Conservation (phyloP, 495 filamentous ascomycete species). For the Penicillium manginii region DNA sequence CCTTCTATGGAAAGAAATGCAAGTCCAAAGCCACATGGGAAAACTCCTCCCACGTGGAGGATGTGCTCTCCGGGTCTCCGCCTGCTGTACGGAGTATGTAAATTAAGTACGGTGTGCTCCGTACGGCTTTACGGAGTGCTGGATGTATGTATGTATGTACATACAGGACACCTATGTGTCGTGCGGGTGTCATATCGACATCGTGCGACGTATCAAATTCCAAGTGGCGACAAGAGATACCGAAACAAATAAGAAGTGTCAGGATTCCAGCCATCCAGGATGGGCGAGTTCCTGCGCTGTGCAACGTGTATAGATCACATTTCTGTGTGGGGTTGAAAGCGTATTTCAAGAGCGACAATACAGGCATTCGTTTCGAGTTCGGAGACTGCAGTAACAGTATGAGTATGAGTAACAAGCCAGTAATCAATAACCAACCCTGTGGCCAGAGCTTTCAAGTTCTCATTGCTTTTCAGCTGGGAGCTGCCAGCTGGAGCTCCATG, state of each 20-base stretch:
- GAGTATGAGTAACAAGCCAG: too few relatives aligned
- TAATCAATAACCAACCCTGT: not conserved
- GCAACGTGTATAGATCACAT: conserved; percentile 29
- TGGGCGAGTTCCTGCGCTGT: conserved; percentile 21
- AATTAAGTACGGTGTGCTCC: too few relatives aligned
- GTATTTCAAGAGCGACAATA: conserved; percentile 2
- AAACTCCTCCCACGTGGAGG: conserved; percentile 14
- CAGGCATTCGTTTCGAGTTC: not conserved
- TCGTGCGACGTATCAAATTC: conserved; percentile 25
- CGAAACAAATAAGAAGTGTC: conserved; percentile 5
- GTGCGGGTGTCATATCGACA: conserved; percentile 9
- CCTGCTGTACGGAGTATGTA: not conserved
- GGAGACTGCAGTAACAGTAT: too few relatives aligned
- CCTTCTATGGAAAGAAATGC: not conserved
- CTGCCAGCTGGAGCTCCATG: not conserved
- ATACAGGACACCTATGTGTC: conserved; percentile 5
- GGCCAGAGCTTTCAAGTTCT: not conserved
- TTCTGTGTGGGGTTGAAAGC: conserved; percentile 15
- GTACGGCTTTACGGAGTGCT: too few relatives aligned
- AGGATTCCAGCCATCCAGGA: conserved; percentile 13
- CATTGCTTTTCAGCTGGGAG: not conserved
- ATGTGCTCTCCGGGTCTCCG: not conserved
- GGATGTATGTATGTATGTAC: not conserved
- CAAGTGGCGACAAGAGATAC: conserved; percentile 2
- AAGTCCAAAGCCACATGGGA: conserved; percentile 18